Base-by-base conservation (phyloP, 208 protist species). In the Acanthamoeba lenticulata region DNA sequence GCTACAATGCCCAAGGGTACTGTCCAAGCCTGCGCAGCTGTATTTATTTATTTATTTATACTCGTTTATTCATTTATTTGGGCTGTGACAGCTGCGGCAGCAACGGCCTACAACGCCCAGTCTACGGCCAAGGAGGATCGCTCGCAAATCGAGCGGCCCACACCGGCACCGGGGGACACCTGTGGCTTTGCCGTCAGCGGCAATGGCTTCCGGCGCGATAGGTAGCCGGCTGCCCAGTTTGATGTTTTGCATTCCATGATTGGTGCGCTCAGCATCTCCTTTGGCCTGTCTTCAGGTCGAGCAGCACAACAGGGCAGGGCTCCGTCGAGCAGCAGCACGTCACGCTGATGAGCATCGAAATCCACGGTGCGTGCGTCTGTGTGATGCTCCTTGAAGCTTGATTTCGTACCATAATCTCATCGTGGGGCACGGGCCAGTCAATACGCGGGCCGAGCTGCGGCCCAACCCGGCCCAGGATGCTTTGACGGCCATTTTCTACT, bases 401-500 rank as follows among this genome's bases (percentile, higher is more conserved):
- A n/a, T n/a, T n/a, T n/a, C 32, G 29, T 72, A n/a, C 32, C 15
- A 52, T 72, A 13, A 24, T 72, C 32, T 72, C 11, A n/a, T 60
- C 11, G 52, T n/a, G n/a, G n/a, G n/a, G n/a, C n/a, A n/a, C n/a
- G n/a, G n/a, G n/a, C 32, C 65, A 93, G 90, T 81, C 4, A 93
- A 83, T 34, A 83, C 90, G 49, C 40, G 90, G 15, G 38, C n/a
- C 11, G 90, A 93, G 3, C 90, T 93, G 2, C 24, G 44, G 29
- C 90, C 90, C 32, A 93, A 93, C 32, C 90, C 90, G 17, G 62
- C 19, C 36, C 29, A 83, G 4, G 90, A 93, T 44, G 57, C 29
- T 29, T 27, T 93, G 5, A 93, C 57, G 1, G 90, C 90, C 34
- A 93, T 93, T 19, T 93, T 93, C 69, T 93, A 93, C 69, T 93